Conservation (phyloP, 495 filamentous ascomycete species). For the Penicillium alfredii region DNA sequence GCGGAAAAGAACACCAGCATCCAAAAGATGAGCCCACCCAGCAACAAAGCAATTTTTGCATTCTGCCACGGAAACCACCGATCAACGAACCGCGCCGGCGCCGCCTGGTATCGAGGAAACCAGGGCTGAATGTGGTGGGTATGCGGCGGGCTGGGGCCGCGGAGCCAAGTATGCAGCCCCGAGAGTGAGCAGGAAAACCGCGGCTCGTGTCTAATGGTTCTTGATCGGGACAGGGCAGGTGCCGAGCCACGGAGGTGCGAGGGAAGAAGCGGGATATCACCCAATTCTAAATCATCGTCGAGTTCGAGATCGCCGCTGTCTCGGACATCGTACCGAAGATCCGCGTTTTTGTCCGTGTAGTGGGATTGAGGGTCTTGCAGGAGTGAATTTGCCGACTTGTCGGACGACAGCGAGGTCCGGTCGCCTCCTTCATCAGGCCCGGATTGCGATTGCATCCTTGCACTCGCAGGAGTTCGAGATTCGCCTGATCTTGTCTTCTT, state of each 20-base stretch:
- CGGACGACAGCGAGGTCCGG: too few species aligned
- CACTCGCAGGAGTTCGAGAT: too few species aligned
- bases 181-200: constrained; percentile 25
- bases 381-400: too few species aligned
- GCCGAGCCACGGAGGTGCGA: constrained; percentile 1
- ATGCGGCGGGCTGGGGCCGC: constrained; percentile 54
- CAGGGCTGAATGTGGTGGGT: constrained; percentile 58
- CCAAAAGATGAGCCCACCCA: constrained; percentile 56
- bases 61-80: constrained; percentile 47
- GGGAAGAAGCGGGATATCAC: constrained; percentile 18
- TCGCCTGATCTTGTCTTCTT: too few species aligned
- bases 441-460: too few species aligned
- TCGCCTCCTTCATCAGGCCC: too few species aligned
- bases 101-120: constrained; percentile 55
- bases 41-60: constrained; percentile 47
- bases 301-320: constrained; percentile 12
- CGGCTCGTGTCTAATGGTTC: constrained; percentile 10
- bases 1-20: constrained; percentile 57
- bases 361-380: too few species aligned
- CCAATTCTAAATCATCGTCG: constrained; percentile 18
- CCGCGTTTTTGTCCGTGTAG: constrained; percentile 17
- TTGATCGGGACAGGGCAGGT: neutral
- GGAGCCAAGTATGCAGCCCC: constrained; percentile 25
- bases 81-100: constrained; percentile 54
- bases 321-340: constrained; percentile 8